Evolutionary conservation across 345 rosid genomes (phyloP).

Genomic region (Salix udensis): DNA sequence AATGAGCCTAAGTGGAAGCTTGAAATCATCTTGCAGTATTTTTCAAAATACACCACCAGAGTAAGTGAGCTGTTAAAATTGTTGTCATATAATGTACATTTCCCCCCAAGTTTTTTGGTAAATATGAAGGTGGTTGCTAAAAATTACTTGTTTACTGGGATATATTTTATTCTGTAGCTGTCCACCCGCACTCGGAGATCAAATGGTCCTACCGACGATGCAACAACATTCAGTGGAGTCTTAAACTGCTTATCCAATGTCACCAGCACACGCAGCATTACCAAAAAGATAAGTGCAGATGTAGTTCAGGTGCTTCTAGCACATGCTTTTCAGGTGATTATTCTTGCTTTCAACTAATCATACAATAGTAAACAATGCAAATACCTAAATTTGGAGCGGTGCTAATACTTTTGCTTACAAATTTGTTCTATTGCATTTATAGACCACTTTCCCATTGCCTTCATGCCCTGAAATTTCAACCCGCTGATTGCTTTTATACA

Average conservation of each 20-base stretch:
- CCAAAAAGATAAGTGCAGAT: conserved; percentile 50
- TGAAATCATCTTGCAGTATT: conserved; percentile 62
- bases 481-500: neutral
- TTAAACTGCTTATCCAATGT: conserved; percentile 50
- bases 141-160: neutral
- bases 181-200: conserved; percentile 66
- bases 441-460: neutral
- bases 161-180: conserved; percentile 38
- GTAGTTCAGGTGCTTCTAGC: conserved; percentile 69
- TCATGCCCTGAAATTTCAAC: neutral
- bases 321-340: conserved; percentile 70
- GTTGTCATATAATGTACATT: neutral
- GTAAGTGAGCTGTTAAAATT: conserved; percentile 22
- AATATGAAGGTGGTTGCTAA: neutral
- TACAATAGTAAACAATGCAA: neutral
- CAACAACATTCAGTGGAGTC: conserved; percentile 41
- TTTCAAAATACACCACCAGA: conserved; percentile 60
- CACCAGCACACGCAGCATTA: conserved; percentile 39
- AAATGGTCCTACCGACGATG: conserved; percentile 32
- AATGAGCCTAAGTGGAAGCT: conserved; percentile 78
- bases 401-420: neutral
- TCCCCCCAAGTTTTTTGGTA: neutral
- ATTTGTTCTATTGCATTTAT: neutral
- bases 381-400: too few species aligned
- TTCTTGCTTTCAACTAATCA: neutral